These are phyloP conservation scores for Xylaria castorea DNA, from an alignment of 495 filamentous ascomycete species.

Conservation along the genomic window DNA sequence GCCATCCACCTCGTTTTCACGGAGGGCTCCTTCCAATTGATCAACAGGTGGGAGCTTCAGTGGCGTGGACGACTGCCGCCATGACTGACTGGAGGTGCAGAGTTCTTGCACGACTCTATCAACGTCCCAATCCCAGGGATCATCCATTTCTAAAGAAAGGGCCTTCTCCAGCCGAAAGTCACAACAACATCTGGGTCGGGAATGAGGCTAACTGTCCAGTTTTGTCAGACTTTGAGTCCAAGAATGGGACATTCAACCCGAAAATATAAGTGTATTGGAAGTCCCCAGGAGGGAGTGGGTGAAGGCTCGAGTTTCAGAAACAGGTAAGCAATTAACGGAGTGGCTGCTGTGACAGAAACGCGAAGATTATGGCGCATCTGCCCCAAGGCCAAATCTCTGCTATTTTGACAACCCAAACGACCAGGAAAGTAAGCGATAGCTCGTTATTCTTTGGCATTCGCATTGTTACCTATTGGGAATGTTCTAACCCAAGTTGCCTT, in stretches of 20 bases:
- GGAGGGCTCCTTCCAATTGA: conserved; percentile 59
- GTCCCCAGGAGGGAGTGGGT: neutral
- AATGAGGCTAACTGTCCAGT: neutral
- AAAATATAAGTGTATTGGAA: neutral
- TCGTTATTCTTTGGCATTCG: neutral
- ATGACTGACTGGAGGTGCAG: conserved; percentile 59
- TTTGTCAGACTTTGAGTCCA: conserved; percentile 1
- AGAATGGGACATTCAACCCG: neutral
- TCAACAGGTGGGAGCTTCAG: conserved; percentile 56
- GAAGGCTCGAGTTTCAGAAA: neutral
- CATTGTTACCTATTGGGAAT: neutral
- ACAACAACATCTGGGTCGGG: conserved; percentile 3
- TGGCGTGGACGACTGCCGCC: conserved; percentile 40
- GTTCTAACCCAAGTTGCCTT: neutral
- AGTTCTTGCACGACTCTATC: conserved; percentile 70
- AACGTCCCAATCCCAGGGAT: conserved; percentile 72
- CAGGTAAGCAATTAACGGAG: neutral
- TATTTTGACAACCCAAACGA: neutral
- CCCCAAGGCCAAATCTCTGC: neutral
- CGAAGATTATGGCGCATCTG: neutral
- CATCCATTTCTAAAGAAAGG: conserved; percentile 40
- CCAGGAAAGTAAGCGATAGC: neutral
- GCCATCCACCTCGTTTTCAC: conserved; percentile 67
- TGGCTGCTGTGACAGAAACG: neutral
- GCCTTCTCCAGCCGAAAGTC: neutral